A percentile compares a stretch with the other conserved stretches of the same genome.
phyloP scores from a whole-genome alignment of 257 asterid genomes.

The Nicotiana knightiana region DNA sequence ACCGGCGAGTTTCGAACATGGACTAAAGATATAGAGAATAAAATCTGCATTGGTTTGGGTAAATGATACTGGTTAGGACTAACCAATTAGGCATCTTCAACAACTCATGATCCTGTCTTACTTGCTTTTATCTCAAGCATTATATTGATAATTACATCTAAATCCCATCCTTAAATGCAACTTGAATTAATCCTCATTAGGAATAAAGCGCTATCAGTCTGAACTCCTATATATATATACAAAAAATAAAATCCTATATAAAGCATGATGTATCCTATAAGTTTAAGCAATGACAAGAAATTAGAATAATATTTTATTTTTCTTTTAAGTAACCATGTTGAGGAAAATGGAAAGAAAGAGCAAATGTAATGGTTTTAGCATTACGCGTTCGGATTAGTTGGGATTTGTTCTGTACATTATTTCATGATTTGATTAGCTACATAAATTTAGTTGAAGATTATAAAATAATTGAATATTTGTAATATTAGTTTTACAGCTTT shows the following conservation, averaged over 20 bases:
- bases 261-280: background rate
- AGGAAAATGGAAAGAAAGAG: slow-evolving; percentile 9
- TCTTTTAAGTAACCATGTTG: background rate
- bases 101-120: background rate
- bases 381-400: slow-evolving; percentile 31
- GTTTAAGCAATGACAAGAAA: background rate
- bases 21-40: background rate
- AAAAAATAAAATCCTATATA: background rate
- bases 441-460: slow-evolving; percentile 25
- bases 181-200: background rate
- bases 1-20: background rate
- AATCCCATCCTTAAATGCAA: background rate
- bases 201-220: background rate
- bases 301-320: background rate
- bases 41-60: background rate
- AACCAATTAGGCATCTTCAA: slow-evolving; percentile 2
- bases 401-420: slow-evolving; percentile 35
- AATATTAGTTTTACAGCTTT: slow-evolving; percentile 2
- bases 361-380: background rate
- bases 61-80: background rate
- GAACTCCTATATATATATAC: background rate
- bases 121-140: background rate
- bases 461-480: background rate
- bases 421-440: slow-evolving; percentile 21
- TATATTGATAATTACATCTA: background rate